These are phyloP conservation scores for Yarrowia galli DNA, from an alignment of 1,139 yeast species.

Conservation along the genomic window DNA sequence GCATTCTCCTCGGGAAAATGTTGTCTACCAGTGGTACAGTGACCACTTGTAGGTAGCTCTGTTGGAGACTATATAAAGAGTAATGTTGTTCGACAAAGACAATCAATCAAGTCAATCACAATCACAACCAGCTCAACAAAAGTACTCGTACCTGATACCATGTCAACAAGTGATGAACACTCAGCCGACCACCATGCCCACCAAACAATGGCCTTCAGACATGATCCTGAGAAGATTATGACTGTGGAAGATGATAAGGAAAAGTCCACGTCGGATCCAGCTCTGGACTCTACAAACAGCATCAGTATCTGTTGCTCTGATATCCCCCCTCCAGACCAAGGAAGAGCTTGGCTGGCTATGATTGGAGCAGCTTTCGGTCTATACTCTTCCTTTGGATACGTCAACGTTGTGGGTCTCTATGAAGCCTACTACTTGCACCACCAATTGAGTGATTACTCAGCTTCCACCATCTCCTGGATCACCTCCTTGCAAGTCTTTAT, in stretches of 20 bases:
- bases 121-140: too few species aligned
- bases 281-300: too few species aligned
- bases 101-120: too few species aligned
- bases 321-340: conserved; percentile 1
- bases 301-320: too few species aligned
- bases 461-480: conserved; percentile 33
- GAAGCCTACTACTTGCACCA: conserved; percentile 38
- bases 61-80: too few species aligned
- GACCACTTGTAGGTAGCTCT: too few species aligned
- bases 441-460: conserved; percentile 25
- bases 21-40: too few species aligned
- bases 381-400: conserved; percentile 31
- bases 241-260: too few species aligned
- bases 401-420: conserved; percentile 34
- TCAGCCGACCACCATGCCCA: too few species aligned
- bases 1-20: too few species aligned
- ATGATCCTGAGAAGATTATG: conserved; percentile 14
- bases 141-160: conserved; percentile 5
- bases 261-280: neutral
- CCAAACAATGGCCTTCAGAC: neutral
- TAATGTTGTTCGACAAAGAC: too few species aligned
- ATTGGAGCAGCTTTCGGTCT: conserved; percentile 25
- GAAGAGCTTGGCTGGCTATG: conserved; percentile 27
- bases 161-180: conserved; percentile 20
- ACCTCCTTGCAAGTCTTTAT: conserved; percentile 27